Conservation (phyloP, 306 rosid genomes). For the Cotoneaster glaucophyllus region DNA sequence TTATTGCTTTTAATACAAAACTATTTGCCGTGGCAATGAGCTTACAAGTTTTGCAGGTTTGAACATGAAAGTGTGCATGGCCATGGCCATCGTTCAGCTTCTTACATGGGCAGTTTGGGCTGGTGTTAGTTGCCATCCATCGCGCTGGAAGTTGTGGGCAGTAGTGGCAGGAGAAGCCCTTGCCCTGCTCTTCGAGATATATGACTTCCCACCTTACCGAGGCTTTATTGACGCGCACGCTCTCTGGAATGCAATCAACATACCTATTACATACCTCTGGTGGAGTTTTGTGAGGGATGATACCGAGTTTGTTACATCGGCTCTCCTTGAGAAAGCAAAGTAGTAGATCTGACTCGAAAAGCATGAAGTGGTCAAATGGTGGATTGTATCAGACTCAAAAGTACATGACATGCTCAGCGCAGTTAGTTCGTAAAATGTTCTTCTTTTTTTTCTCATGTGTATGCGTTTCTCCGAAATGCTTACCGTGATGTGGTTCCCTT, state of each 20-base stretch:
- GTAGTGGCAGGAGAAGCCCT: conserved; percentile 52
- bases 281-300: conserved; percentile 93
- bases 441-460: conserved; percentile 34
- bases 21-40: neutral
- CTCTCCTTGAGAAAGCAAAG: conserved; percentile 62
- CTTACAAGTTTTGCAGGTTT: conserved; percentile 49
- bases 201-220: conserved; percentile 82
- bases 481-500: conserved; percentile 40
- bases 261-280: conserved; percentile 81
- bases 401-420: conserved; percentile 26
- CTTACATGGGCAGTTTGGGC: conserved; percentile 83
- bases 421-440: conserved; percentile 35
- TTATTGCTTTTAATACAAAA: neutral
- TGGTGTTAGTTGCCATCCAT: conserved; percentile 45
- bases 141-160: conserved; percentile 65
- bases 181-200: conserved; percentile 58
- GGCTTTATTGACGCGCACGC: conserved; percentile 91
- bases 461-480: conserved; percentile 41
- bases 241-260: conserved; percentile 60
- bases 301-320: conserved; percentile 63
- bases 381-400: conserved; percentile 29
- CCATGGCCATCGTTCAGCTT: conserved; percentile 63
- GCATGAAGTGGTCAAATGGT: conserved; percentile 21
- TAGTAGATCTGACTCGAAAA: conserved; percentile 24
- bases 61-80: conserved; percentile 64